Conservation (phyloP, 129 eudicot species). For the Tanacetum coccineum region DNA sequence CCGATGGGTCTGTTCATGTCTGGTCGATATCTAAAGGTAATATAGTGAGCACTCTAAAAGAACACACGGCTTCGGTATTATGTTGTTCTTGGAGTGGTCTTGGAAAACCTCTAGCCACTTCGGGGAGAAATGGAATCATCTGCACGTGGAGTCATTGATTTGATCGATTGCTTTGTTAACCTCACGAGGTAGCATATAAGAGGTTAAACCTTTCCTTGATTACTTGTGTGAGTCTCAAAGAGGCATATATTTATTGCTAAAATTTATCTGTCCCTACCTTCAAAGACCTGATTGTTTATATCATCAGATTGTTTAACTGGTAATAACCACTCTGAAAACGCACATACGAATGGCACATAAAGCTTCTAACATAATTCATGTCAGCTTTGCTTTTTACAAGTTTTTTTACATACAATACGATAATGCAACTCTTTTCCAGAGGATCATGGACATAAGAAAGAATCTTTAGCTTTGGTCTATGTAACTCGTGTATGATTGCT, state of each 20-base stretch:
- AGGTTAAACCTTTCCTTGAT: background rate
- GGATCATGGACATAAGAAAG: background rate
- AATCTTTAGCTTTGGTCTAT: background rate
- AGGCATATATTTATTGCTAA: too few relatives aligned
- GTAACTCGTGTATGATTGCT: conserved; percentile 21
- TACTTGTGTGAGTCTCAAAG: too few relatives aligned
- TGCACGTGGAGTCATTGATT: conserved; percentile 44
- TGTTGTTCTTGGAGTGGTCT: conserved; percentile 78
- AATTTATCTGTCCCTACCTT: too few relatives aligned
- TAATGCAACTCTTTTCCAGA: background rate
- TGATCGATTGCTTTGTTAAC: background rate
- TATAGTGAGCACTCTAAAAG: conserved; percentile 60
- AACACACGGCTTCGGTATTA: conserved; percentile 62
- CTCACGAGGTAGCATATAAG: background rate
- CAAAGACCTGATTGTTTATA: too few relatives aligned
- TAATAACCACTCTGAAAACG: background rate
- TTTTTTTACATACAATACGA: background rate
- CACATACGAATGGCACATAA: background rate
- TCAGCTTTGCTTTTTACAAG: background rate
- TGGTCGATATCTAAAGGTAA: conserved; percentile 59
- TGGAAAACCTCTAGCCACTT: conserved; percentile 66
- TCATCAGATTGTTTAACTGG: background rate
- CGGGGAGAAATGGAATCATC: conserved; percentile 57
- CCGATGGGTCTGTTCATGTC: conserved; percentile 60
- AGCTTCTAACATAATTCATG: background rate